A percentile compares a stretch with the other conserved stretches of the same genome.
Conservation (phyloP, 1,139 yeast species). For the Diutina pseudorugosa region DNA sequence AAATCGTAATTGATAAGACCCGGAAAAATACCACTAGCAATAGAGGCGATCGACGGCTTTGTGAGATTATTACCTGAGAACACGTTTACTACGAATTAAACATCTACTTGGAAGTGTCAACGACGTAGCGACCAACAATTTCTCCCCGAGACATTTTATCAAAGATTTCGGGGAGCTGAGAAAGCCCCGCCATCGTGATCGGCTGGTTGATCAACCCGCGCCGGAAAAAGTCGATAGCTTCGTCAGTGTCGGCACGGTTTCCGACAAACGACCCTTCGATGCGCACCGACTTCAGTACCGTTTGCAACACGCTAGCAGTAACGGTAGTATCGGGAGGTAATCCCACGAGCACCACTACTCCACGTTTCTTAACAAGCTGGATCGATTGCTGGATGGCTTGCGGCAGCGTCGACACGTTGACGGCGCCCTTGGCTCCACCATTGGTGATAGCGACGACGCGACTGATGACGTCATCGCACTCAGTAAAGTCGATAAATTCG, state of each 20-base stretch:
- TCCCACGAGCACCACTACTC: slow-evolving; percentile 74
- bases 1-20: too few relatives aligned
- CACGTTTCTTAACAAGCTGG: slow-evolving; percentile 58
- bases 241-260: slow-evolving; percentile 68
- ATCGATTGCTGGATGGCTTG: slow-evolving; percentile 59
- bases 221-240: slow-evolving; percentile 61
- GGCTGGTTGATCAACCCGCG: slow-evolving; percentile 62
- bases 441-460: slow-evolving; percentile 48
- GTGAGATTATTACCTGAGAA: background rate
- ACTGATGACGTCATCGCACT: slow-evolving; percentile 39
- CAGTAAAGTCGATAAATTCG: slow-evolving; percentile 51
- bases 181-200: slow-evolving; percentile 52
- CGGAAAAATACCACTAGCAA: too few relatives aligned
- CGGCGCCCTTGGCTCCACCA: slow-evolving; percentile 77
- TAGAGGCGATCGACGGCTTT: background rate
- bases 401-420: slow-evolving; percentile 72
- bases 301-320: slow-evolving; percentile 47
- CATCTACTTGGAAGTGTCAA: slow-evolving; percentile 37
- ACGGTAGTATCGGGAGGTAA: slow-evolving; percentile 63
- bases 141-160: slow-evolving; percentile 60
- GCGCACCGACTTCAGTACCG: slow-evolving; percentile 52
- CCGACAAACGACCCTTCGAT: slow-evolving; percentile 74
- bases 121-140: slow-evolving; percentile 62
- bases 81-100: too few relatives aligned
- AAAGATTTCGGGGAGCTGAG: slow-evolving; percentile 48